phyloP scores from a whole-genome alignment of 371 early-diverging fungal genomes.

The Mucor sp. region DNA sequence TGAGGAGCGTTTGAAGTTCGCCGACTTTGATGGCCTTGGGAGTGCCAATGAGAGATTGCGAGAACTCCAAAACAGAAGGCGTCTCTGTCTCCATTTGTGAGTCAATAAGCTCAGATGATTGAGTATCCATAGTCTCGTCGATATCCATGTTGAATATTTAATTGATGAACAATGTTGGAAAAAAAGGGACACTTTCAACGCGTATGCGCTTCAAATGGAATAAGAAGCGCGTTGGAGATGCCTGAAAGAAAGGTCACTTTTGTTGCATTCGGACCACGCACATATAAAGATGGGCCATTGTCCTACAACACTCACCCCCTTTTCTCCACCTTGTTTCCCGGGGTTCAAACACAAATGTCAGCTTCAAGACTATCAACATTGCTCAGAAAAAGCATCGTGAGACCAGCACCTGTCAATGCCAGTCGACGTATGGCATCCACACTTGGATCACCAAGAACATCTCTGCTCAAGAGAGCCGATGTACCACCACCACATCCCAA shows the following conservation, averaged over 20 bases:
- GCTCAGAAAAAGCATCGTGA: background rate
- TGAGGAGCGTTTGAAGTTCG: slow-evolving; percentile 22
- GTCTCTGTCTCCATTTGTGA: slow-evolving; percentile 3
- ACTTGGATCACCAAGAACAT: background rate
- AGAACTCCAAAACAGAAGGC: slow-evolving; percentile 3
- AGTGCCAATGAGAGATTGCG: slow-evolving; percentile 13
- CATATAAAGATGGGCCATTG: background rate
- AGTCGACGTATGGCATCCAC: background rate
- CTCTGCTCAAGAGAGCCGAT: background rate
- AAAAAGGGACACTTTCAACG: background rate
- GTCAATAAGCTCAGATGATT: slow-evolving; percentile 18
- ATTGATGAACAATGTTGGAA: background rate
- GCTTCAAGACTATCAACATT: background rate
- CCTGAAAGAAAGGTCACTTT: background rate
- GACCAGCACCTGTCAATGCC: background rate
- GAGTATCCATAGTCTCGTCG: slow-evolving; percentile 20
- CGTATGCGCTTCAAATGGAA: background rate
- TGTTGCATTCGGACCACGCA: background rate
- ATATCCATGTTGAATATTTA: background rate
- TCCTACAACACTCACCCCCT: background rate
- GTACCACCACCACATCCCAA: background rate
- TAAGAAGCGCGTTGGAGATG: background rate
- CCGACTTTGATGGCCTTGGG: slow-evolving; percentile 14
- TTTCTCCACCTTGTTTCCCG: background rate
- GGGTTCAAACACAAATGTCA: background rate